These are phyloP conservation scores for Aspergillus neoniger DNA, from an alignment of 2,329 filamentous ascomycete genomes.

Conservation along the genomic window DNA sequence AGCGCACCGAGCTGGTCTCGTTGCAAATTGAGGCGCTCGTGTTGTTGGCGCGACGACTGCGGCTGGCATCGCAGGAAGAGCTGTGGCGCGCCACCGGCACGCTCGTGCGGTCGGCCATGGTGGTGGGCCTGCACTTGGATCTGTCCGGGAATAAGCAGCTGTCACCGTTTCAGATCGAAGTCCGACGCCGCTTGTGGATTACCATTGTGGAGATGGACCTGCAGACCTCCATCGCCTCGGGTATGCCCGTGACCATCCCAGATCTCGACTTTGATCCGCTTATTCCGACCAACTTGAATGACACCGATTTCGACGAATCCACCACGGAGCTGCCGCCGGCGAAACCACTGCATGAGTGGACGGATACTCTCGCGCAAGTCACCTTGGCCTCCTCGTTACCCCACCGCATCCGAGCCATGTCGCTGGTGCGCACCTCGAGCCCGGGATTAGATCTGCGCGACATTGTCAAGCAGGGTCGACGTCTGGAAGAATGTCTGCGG, in stretches of 20 bases:
- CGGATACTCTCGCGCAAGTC: constrained; percentile 18
- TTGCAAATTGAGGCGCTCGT: constrained; percentile 23
- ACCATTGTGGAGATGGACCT: constrained; percentile 51
- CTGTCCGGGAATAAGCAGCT: constrained; percentile 36
- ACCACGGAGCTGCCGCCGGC: constrained; percentile 30
- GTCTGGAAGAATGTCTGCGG: constrained; percentile 15
- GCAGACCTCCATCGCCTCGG: constrained; percentile 41
- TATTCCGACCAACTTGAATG: constrained; percentile 44
- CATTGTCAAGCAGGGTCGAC: constrained; percentile 11
- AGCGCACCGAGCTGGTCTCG: constrained; percentile 21
- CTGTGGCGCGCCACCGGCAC: constrained; percentile 48
- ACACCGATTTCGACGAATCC: constrained; percentile 45
- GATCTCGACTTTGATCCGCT: constrained; percentile 39
- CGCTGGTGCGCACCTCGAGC: constrained; percentile 6
- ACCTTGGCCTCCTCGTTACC: constrained; percentile 19
- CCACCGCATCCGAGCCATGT: constrained; percentile 20
- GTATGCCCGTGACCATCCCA: constrained; percentile 43
- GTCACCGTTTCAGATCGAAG: constrained; percentile 37
- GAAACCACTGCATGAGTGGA: constrained; percentile 27
- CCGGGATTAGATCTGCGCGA: constrained; percentile 13
- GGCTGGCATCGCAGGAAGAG: constrained; percentile 18
- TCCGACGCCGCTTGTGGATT: constrained; percentile 40
- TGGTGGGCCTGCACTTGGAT: constrained; percentile 48
- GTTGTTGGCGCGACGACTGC: constrained; percentile 19
- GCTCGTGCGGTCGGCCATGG: constrained; percentile 36